phyloP scores from a whole-genome alignment of 345 rosid genomes.

The Physaria fendleri region DNA sequence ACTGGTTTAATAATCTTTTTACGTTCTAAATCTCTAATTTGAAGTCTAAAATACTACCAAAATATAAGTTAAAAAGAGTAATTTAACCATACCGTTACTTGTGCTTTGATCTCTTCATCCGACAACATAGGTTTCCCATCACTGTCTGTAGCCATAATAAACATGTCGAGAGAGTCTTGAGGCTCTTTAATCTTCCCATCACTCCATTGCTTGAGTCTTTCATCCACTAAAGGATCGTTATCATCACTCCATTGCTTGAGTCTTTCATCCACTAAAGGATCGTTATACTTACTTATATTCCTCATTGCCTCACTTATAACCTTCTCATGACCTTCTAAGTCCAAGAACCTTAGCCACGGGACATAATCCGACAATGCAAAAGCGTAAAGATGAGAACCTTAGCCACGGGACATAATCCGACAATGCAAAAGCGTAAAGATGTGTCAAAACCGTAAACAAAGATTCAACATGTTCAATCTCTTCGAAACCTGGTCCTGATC shows the following conservation, averaged over 20 bases:
- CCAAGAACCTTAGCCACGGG: slow-evolving; percentile 38
- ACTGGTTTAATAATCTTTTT: no score
- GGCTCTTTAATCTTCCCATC: slow-evolving; percentile 17
- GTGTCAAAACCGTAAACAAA: slow-evolving; percentile 32
- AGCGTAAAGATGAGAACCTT: slow-evolving; percentile 29
- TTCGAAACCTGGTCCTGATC: slow-evolving; percentile 40
- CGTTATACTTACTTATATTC: slow-evolving; percentile 37
- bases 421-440: slow-evolving; percentile 36
- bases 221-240: slow-evolving; percentile 44
- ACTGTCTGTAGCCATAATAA: slow-evolving; percentile 25
- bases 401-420: slow-evolving; percentile 48
- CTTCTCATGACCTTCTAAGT: slow-evolving; percentile 51
- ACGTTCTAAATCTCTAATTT: no score
- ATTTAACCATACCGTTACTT: slow-evolving; percentile 39
- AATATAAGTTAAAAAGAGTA: no score
- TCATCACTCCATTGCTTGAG: slow-evolving; percentile 35
- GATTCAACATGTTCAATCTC: slow-evolving; percentile 45
- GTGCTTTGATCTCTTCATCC: slow-evolving; percentile 46
- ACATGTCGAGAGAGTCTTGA: slow-evolving; percentile 41
- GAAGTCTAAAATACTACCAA: no score
- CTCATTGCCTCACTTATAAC: slow-evolving; percentile 15
- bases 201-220: slow-evolving; percentile 42
- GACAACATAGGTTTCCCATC: slow-evolving; percentile 34
- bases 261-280: slow-evolving; percentile 46
- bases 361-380: slow-evolving; percentile 50